Percentiles rank a stretch among this genome's conserved stretches.
These are phyloP conservation scores for Penicillium sp. DNA, from an alignment of 2,329 filamentous ascomycete genomes.

Conservation along the genomic window DNA sequence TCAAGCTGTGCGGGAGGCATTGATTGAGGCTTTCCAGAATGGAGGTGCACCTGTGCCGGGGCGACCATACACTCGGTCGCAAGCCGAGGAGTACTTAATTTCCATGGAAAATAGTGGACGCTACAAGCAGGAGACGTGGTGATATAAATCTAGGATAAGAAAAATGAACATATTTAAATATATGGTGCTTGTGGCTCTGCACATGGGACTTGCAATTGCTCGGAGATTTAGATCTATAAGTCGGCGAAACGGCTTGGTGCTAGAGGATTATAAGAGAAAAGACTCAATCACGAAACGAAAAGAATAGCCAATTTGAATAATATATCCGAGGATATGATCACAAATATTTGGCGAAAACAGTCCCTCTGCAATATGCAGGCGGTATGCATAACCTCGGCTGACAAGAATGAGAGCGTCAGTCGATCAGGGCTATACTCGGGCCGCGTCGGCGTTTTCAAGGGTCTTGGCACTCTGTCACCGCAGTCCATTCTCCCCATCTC, in stretches of 20 bases:
- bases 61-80: conserved; percentile 38
- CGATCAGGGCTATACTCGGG: conserved; percentile 30
- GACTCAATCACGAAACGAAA: neutral
- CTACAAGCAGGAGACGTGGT: conserved; percentile 73
- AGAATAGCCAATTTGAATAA: neutral
- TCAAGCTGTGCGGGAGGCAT: conserved; percentile 64
- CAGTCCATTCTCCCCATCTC: conserved; percentile 15
- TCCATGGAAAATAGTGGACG: conserved; percentile 61
- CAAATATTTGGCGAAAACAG: neutral
- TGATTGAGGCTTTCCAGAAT: conserved; percentile 60
- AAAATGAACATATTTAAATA: neutral
- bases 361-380: neutral
- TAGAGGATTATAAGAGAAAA: neutral
- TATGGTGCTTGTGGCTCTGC: neutral
- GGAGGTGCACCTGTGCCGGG: conserved; percentile 46
- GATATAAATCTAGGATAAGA: neutral
- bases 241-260: neutral
- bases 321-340: neutral
- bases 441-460: conserved; percentile 31
- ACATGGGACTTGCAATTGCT: neutral
- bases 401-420: conserved; percentile 21
- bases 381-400: conserved; percentile 32
- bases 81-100: conserved; percentile 57
- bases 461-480: conserved; percentile 35
- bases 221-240: neutral